A percentile compares a stretch with the other conserved stretches of the same genome.
Evolutionary conservation across 108 stramenopile genomes (phyloP).

Genomic region (Schizochytrium sp.): DNA sequence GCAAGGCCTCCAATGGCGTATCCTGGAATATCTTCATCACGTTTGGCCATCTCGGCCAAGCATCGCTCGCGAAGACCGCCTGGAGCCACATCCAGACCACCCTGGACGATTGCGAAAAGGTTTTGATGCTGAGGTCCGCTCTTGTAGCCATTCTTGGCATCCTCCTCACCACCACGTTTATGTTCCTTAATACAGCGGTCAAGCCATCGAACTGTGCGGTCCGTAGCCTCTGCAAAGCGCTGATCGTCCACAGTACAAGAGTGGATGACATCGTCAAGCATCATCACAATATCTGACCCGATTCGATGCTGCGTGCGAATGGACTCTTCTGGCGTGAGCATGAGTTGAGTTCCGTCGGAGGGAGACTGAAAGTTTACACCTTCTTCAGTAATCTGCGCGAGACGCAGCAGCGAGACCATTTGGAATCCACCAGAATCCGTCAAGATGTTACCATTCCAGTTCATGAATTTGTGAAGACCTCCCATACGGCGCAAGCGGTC

Average conservation of each 20-base stretch:
- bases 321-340: constrained; percentile 93
- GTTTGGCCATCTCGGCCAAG: constrained; percentile 85
- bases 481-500: constrained; percentile 76
- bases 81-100: constrained; percentile 87
- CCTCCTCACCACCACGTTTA: constrained; percentile 63
- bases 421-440: constrained; percentile 99
- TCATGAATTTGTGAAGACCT: constrained; percentile 93
- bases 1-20: constrained; percentile 98
- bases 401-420: constrained; percentile 92
- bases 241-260: constrained; percentile 78
- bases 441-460: constrained; percentile 82
- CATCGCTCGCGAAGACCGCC: constrained; percentile 93
- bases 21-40: constrained; percentile 86
- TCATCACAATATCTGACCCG: constrained; percentile 97
- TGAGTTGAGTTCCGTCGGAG: constrained; percentile 78
- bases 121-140: constrained; percentile 79
- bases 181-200: constrained; percentile 94
- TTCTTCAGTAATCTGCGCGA: constrained; percentile 93
- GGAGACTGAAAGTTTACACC: constrained; percentile 94
- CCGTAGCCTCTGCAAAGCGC: constrained; percentile 87
- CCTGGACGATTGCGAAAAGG: constrained; percentile 95
- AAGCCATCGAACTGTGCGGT: constrained; percentile 92
- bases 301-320: constrained; percentile 92
- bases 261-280: constrained; percentile 94
- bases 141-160: constrained; percentile 11